phyloP scores from a whole-genome alignment of 805 yeast species.

The Wickerhamiella hasegawae region DNA sequence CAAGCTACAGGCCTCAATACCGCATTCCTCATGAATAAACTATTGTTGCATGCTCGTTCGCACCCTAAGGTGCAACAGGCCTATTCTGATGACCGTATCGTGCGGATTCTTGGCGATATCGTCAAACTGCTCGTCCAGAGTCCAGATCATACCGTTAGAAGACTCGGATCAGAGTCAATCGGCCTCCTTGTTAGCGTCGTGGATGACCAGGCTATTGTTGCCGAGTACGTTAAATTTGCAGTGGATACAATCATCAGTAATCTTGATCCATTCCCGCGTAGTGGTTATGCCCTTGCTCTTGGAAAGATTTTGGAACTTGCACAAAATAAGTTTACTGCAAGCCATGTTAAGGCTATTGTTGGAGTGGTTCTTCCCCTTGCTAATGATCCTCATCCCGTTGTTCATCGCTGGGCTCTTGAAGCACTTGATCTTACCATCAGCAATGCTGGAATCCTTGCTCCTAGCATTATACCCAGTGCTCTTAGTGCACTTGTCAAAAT shows the following conservation, averaged over 20 bases:
- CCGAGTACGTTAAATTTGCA: not conserved
- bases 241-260: not conserved
- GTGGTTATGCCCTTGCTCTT: not conserved
- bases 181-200: not conserved
- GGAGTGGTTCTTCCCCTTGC: constrained; percentile 30
- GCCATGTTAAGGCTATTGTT: not conserved
- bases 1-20: not conserved
- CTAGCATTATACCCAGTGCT: constrained; percentile 28
- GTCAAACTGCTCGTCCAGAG: not conserved
- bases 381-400: constrained; percentile 71
- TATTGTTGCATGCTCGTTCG: not conserved
- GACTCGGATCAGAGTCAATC: not conserved
- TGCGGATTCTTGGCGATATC: not conserved
- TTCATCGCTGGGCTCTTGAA: constrained; percentile 57
- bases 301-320: not conserved
- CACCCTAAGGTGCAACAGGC: not conserved
- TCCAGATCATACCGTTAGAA: not conserved
- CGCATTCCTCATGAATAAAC: not conserved
- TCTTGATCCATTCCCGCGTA: not conserved
- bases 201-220: not conserved
- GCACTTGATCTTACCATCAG: constrained; percentile 42
- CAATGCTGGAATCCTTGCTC: constrained; percentile 34
- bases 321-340: not conserved
- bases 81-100: not conserved
- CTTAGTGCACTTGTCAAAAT: constrained; percentile 27